Evolutionary conservation across 2,329 filamentous ascomycete species (phyloP).

Genomic region (Rhynchosporium secalis): DNA sequence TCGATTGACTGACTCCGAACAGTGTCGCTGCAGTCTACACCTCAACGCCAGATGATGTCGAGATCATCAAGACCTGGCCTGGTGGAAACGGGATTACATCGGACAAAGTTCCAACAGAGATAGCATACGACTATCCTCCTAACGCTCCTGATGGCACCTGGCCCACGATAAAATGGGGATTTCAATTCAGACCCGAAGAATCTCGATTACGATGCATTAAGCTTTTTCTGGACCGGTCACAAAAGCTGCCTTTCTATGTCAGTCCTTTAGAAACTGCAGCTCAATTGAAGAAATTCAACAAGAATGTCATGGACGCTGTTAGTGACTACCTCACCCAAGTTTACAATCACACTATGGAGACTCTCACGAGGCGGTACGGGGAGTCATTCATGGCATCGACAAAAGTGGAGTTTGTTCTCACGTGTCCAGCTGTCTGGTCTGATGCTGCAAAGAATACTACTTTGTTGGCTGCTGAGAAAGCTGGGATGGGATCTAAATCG

Average conservation of each 20-base stretch:
- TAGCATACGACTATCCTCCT: conserved; percentile 55
- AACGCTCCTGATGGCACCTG: conserved; percentile 43
- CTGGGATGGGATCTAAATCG: conserved; percentile 71
- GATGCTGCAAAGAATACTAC: conserved; percentile 85
- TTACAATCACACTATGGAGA: conserved; percentile 77
- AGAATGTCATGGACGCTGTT: conserved; percentile 77
- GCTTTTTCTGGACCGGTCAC: conserved; percentile 76
- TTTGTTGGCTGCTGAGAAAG: conserved; percentile 72
- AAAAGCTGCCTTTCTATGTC: conserved; percentile 79
- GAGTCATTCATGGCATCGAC: conserved; percentile 77
- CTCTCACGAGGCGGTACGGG: conserved; percentile 70
- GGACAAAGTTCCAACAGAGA: conserved; percentile 82
- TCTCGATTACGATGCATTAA: conserved; percentile 78
- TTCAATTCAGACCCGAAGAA: conserved; percentile 78
- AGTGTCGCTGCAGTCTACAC: conserved; percentile 73
- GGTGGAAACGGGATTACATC: conserved; percentile 84
- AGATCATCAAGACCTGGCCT: conserved; percentile 84
- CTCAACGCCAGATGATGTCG: conserved; percentile 74
- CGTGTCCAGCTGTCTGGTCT: conserved; percentile 81
- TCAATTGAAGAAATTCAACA: conserved; percentile 71
- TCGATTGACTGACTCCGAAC: conserved; percentile 24
- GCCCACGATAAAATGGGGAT: conserved; percentile 70
- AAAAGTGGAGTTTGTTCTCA: conserved; percentile 76
- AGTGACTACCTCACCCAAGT: conserved; percentile 78
- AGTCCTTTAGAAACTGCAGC: conserved; percentile 75